phyloP scores from a whole-genome alignment of 2,329 filamentous ascomycete genomes.

The Curvularia eragrostidis region DNA sequence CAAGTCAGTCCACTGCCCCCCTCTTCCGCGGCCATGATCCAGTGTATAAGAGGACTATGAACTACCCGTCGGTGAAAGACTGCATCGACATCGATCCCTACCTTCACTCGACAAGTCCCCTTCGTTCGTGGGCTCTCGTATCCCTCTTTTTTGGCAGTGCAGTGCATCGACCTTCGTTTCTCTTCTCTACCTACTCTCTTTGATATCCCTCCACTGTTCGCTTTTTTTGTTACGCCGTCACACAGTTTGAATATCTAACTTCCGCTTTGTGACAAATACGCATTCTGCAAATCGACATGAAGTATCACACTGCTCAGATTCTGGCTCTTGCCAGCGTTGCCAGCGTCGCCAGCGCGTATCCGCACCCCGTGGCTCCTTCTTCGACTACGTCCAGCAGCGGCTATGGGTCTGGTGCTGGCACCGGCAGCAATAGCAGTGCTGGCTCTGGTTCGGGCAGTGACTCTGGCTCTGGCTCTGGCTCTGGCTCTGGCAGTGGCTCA shows the following conservation, averaged over 20 bases:
- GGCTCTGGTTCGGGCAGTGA: neutral
- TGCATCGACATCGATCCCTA: slow-evolving; percentile 14
- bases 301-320: slow-evolving; percentile 27
- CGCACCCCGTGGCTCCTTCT: slow-evolving; percentile 29
- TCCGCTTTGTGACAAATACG: neutral
- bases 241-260: neutral
- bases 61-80: neutral
- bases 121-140: neutral
- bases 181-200: neutral
- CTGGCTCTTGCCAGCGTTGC: slow-evolving; percentile 30
- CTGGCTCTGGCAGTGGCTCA: neutral
- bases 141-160: slow-evolving; percentile 19
- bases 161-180: slow-evolving; percentile 27
- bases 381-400: slow-evolving; percentile 6
- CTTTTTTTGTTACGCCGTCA: neutral
- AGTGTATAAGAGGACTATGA: slow-evolving; percentile 6
- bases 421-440: neutral
- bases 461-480: neutral
- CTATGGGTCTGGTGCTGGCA: slow-evolving; percentile 4
- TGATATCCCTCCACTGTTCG: neutral
- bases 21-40: neutral
- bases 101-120: slow-evolving; percentile 7
- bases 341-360: slow-evolving; percentile 31
- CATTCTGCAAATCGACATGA: slow-evolving; percentile 30
- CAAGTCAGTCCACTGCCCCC: too few species aligned